Conservation (phyloP, 75 land plant genomes). For the Chamaecyparis obtusa region DNA sequence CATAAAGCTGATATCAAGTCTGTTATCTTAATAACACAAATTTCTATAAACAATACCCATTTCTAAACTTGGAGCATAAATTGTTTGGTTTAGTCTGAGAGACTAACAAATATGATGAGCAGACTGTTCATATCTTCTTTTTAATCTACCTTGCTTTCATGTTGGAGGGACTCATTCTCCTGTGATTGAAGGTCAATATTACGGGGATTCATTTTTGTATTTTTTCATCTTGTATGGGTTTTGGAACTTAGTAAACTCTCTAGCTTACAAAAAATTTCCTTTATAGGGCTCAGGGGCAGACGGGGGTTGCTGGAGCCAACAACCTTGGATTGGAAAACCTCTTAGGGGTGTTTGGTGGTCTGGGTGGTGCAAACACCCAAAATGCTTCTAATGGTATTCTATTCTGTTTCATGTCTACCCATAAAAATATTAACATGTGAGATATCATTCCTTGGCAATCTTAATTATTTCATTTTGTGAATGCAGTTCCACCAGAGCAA, state of each 20-base stretch:
- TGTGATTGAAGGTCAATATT: neutral
- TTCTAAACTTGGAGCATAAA: neutral
- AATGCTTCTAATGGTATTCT: constrained; percentile 20
- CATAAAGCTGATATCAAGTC: neutral
- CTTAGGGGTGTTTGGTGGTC: constrained; percentile 50
- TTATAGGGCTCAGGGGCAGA: constrained; percentile 37
- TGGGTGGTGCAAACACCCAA: constrained; percentile 21
- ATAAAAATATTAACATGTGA: neutral
- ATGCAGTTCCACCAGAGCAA: constrained; percentile 81
- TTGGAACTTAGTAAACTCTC: neutral
- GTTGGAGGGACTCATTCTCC: neutral
- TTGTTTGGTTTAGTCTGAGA: neutral
- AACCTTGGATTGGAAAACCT: constrained; percentile 28
- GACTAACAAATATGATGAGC: neutral
- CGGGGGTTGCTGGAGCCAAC: constrained; percentile 29
- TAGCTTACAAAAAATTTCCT: neutral
- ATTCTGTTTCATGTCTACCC: neutral
- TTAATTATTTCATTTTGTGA: constrained; percentile 9
- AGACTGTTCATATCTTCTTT: neutral
- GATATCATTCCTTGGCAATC: neutral
- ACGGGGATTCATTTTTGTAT: neutral
- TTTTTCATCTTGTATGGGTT: neutral
- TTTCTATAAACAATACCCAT: neutral
- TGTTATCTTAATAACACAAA: neutral
- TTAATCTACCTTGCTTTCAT: neutral